Percentiles rank a stretch among this genome's conserved stretches.
Evolutionary conservation across 192 early-diverging fungal species (phyloP).

Genomic region (Linnemannia exigua): DNA sequence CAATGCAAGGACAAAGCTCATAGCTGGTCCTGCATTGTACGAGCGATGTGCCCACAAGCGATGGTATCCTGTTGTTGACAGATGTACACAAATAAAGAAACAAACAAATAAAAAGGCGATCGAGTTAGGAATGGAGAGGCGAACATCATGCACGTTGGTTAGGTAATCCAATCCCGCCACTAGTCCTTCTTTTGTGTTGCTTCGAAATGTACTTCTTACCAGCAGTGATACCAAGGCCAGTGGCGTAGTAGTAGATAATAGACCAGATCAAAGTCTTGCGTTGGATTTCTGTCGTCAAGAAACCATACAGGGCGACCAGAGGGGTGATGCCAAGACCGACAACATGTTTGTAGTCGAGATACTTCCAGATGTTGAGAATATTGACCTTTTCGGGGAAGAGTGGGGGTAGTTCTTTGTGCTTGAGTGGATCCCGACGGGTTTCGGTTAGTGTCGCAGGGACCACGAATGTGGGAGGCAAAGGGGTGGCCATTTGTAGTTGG

Average conservation of each 20-base stretch:
- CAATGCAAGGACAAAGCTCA: slow-evolving; percentile 73
- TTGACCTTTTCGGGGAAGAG: slow-evolving; percentile 62
- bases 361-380: slow-evolving; percentile 65
- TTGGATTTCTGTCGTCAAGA: slow-evolving; percentile 76
- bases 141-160: not conserved
- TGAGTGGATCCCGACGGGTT: slow-evolving; percentile 47
- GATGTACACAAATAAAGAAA: too few relatives aligned
- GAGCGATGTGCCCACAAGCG: slow-evolving; percentile 86
- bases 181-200: not conserved
- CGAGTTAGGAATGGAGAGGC: not conserved
- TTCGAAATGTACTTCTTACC: too few relatives aligned
- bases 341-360: slow-evolving; percentile 79
- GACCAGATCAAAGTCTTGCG: slow-evolving; percentile 81
- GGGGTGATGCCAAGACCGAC: slow-evolving; percentile 77
- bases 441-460: slow-evolving; percentile 49
- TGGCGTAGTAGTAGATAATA: slow-evolving; percentile 79
- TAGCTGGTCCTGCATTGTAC: slow-evolving; percentile 73
- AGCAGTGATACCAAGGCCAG: slow-evolving; percentile 90
- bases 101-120: not conserved
- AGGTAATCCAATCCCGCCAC: not conserved
- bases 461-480: slow-evolving; percentile 47
- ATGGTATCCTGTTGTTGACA: slow-evolving; percentile 74
- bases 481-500: slow-evolving; percentile 42
- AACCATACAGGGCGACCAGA: slow-evolving; percentile 84
- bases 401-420: slow-evolving; percentile 42